Evolutionary conservation across 2,329 filamentous ascomycete genomes (phyloP).

Genomic region (Monosporascus sp.): DNA sequence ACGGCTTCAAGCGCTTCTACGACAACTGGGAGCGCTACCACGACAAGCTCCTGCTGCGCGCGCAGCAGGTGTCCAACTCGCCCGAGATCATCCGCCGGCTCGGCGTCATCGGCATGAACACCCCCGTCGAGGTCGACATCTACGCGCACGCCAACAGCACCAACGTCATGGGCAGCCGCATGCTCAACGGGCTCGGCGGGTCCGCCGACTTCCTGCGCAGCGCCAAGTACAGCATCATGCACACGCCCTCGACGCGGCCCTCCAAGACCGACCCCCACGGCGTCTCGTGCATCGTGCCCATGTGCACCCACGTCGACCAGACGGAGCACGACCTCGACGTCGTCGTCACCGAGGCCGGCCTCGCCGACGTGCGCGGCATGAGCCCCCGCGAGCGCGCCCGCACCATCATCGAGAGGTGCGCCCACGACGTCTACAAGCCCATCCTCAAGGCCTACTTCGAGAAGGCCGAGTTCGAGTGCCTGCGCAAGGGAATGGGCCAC

Average conservation of each 20-base stretch:
- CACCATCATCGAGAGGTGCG: slow-evolving; percentile 82
- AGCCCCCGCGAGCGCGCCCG: slow-evolving; percentile 73
- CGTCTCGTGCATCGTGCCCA: slow-evolving; percentile 83
- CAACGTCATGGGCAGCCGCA: slow-evolving; percentile 80
- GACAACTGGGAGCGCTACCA: slow-evolving; percentile 75
- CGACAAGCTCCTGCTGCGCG: slow-evolving; percentile 76
- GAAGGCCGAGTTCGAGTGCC: slow-evolving; percentile 78
- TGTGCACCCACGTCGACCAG: slow-evolving; percentile 89
- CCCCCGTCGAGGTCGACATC: slow-evolving; percentile 88
- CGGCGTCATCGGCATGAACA: slow-evolving; percentile 92
- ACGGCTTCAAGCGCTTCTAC: slow-evolving; percentile 89
- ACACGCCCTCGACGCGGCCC: slow-evolving; percentile 77
- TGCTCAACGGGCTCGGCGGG: slow-evolving; percentile 70
- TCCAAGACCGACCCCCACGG: slow-evolving; percentile 78
- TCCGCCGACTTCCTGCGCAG: slow-evolving; percentile 67
- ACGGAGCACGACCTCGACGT: slow-evolving; percentile 90
- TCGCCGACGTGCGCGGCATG: slow-evolving; percentile 80
- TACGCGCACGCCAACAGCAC: slow-evolving; percentile 91
- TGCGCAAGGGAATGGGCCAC: slow-evolving; percentile 83
- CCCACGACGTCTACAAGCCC: slow-evolving; percentile 77
- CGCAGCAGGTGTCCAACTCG: slow-evolving; percentile 83
- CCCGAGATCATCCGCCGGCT: slow-evolving; percentile 86
- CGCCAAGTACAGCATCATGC: slow-evolving; percentile 83
- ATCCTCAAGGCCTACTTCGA: slow-evolving; percentile 80
- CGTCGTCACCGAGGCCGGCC: slow-evolving; percentile 69